phyloP scores from a whole-genome alignment of 2,329 filamentous ascomycete species.

The Iodosphaeria phyllophila region DNA sequence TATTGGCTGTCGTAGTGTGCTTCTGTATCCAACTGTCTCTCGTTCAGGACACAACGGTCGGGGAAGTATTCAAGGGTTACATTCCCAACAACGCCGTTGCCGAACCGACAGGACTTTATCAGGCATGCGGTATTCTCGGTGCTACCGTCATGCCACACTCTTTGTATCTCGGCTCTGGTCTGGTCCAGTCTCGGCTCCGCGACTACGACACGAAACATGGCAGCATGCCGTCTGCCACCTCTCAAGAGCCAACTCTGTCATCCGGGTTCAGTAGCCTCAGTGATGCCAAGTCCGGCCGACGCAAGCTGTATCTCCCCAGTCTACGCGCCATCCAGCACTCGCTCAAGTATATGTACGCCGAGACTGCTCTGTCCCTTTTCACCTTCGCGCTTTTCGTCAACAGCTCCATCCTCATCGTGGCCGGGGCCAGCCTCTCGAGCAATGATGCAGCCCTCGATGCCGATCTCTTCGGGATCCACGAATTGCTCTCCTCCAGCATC shows the following conservation, averaged over 20 bases:
- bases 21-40: constrained; percentile 52
- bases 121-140: constrained; percentile 59
- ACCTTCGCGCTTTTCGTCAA: constrained; percentile 77
- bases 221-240: constrained; percentile 27
- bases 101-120: constrained; percentile 40
- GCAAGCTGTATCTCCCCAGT: constrained; percentile 49
- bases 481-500: constrained; percentile 48
- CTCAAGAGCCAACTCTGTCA: constrained; percentile 11
- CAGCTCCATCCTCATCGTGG: constrained; percentile 63
- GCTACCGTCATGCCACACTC: constrained; percentile 56
- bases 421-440: constrained; percentile 56
- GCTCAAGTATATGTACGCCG: constrained; percentile 53
- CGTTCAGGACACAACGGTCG: constrained; percentile 32
- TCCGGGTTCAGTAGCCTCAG: constrained; percentile 8
- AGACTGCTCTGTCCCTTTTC: constrained; percentile 55
- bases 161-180: constrained; percentile 49
- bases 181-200: constrained; percentile 46
- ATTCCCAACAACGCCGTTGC: constrained; percentile 40
- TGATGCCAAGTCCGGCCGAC: constrained; percentile 14
- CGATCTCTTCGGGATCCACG: constrained; percentile 70
- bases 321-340: constrained; percentile 54
- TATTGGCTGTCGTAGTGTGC: constrained; percentile 50
- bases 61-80: constrained; percentile 45
- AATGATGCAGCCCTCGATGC: constrained; percentile 42
- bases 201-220: constrained; percentile 43